phyloP scores from a whole-genome alignment of 2,329 filamentous ascomycete species.

The Fusarium concolor region DNA sequence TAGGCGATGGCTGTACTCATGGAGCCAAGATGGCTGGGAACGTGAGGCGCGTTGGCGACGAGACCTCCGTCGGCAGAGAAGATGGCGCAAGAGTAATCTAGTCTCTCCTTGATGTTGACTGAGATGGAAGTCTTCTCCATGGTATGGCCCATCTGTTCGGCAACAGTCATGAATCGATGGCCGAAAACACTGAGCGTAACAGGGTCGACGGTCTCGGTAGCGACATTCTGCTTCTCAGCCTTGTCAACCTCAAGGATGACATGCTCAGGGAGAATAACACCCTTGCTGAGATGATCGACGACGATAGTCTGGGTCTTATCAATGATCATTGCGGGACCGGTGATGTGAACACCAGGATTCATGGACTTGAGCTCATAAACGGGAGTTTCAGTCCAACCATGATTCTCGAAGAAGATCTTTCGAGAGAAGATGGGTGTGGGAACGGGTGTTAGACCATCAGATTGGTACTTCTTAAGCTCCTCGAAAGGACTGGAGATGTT shows the following conservation, averaged over 20 bases:
- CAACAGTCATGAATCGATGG: constrained; percentile 84
- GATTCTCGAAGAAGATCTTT: constrained; percentile 44
- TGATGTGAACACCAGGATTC: constrained; percentile 34
- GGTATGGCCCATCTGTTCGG: constrained; percentile 82
- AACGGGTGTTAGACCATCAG: background rate
- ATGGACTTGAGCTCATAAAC: constrained; percentile 44
- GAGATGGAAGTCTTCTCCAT: constrained; percentile 81
- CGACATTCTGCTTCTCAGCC: constrained; percentile 28
- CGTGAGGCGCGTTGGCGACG: constrained; percentile 38
- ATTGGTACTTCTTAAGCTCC: constrained; percentile 39
- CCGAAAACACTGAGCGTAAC: constrained; percentile 80
- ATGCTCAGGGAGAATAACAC: constrained; percentile 50
- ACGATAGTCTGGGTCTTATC: constrained; percentile 82
- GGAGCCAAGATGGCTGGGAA: constrained; percentile 38
- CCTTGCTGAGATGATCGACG: constrained; percentile 61
- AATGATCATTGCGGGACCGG: constrained; percentile 76
- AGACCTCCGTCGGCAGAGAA: constrained; percentile 71
- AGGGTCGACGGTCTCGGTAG: constrained; percentile 68
- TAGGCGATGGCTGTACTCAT: constrained; percentile 42
- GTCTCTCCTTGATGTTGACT: constrained; percentile 81
- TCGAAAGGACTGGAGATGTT: constrained; percentile 43
- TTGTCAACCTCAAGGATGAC: constrained; percentile 51
- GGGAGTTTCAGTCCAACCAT: constrained; percentile 44
- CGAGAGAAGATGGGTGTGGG: constrained; percentile 37
- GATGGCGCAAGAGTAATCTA: constrained; percentile 83